A percentile compares a stretch with the other conserved stretches of the same genome.
Evolutionary conservation across 805 yeast species (phyloP).

Genomic region (Lipomyces lipofer): DNA sequence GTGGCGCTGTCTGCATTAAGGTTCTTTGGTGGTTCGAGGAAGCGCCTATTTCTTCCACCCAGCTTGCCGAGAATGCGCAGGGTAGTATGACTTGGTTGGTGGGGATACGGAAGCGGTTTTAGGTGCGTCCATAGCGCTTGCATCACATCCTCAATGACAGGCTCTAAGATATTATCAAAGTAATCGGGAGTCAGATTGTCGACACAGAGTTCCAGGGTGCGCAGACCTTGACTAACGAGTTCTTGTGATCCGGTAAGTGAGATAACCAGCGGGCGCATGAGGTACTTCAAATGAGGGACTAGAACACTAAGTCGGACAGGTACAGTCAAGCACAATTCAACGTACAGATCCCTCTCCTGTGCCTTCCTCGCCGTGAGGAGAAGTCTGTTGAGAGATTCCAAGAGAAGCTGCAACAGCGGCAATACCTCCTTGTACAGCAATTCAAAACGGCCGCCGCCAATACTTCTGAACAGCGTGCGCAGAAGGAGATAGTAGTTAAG

Average conservation of each 20-base stretch:
- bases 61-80: slow-evolving; percentile 89
- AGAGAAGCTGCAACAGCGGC: slow-evolving; percentile 82
- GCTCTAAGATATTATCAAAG: slow-evolving; percentile 95
- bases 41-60: slow-evolving; percentile 92
- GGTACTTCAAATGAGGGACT: slow-evolving; percentile 85
- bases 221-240: slow-evolving; percentile 86
- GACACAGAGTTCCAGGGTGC: slow-evolving; percentile 93
- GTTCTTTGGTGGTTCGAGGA: slow-evolving; percentile 72
- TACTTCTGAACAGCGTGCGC: slow-evolving; percentile 85
- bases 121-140: slow-evolving; percentile 88
- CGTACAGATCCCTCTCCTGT: slow-evolving; percentile 90
- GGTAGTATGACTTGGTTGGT: slow-evolving; percentile 93
- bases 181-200: slow-evolving; percentile 95
- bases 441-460: slow-evolving; percentile 97
- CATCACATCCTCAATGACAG: slow-evolving; percentile 93
- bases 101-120: slow-evolving; percentile 90
- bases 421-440: slow-evolving; percentile 86
- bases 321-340: slow-evolving; percentile 90
- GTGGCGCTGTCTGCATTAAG: slow-evolving; percentile 50
- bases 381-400: slow-evolving; percentile 82
- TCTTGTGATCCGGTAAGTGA: slow-evolving; percentile 91
- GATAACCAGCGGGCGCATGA: slow-evolving; percentile 87
- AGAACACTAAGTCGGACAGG: slow-evolving; percentile 92
- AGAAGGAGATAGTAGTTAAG: slow-evolving; percentile 84
- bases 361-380: slow-evolving; percentile 81